Base-by-base conservation (phyloP, 2,329 filamentous ascomycete genomes). In the Aspergillus texensis region DNA sequence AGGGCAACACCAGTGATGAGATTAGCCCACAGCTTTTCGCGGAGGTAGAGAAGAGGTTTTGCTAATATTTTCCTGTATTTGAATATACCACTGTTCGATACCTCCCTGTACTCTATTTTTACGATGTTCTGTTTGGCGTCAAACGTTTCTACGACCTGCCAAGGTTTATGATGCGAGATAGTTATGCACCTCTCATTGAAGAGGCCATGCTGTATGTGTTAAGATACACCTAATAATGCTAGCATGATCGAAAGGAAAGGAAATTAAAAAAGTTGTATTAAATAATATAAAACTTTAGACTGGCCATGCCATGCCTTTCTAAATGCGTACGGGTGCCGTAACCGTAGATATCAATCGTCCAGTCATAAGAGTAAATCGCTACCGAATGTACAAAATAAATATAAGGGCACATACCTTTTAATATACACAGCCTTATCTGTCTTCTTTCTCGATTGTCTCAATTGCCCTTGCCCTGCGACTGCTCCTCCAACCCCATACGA, bases 1-100 rank as follows among this genome's bases (percentile, higher is more conserved):
- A 92, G 70, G 95, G 95, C 26, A 88, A 94, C 79, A 94, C 89
- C 77, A 97, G 93, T 74, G 92, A 99, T 74, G 95, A 98, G 80
- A 99, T 99, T 71, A 94, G 86, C 60, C 95, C 95, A n/a, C 89
- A 93, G 81, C 83, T 99, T 32, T 91, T 93, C 73, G 80, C 83
- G 10, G 93, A 97, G 79, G 92, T 99, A 77, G 89, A 92, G 80
- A 87, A 83, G 74, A 86, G 91, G 62, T 98, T 98, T 79, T 83
- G 77, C 64, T 79, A 60, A 54, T n/a, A 30, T 16, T 14, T 30
- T 16, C 52, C 58, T 45, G 41, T 34, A 48, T 48, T 61, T 50
- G 30, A 50, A 55, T 57, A 62, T 70, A 58, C 50, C 57, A 60
- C 36, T 36, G 19, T 62, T 62, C 28, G 48, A 61, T 61, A 61